Base-by-base conservation (phyloP, 2,329 filamentous ascomycete genomes). In the Exserohilum turcica region DNA sequence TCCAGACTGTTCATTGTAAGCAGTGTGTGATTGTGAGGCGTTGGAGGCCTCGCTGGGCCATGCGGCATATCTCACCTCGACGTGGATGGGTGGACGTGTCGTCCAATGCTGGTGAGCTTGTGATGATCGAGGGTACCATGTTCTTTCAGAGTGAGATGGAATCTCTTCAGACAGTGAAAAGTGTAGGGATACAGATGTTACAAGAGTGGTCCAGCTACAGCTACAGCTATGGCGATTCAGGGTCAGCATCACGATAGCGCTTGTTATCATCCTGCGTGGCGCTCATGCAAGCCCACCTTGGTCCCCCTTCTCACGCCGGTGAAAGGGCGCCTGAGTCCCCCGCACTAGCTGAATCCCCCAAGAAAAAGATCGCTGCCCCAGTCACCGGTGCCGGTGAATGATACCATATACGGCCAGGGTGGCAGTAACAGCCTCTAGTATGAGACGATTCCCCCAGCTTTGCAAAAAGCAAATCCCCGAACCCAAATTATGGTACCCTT, bases 1-100 rank as follows among this genome's bases (percentile, higher is more conserved):
- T 91, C 90, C 90, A 96, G 72, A 93, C 90, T 90, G 43, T 32
- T 7, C 9, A 8, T 42, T 42, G 38, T 42, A 18, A 42, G 38
- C 15, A 29, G 1, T 6, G 15, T 42, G 24, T 10, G 12, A 15
- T 42, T 9, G 18, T 21, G 15, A 19, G 16, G 24, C 10, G 21
- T 27, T 18, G 9, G 2, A 10, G 10, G 8, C 5, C 27, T 42
- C 3, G n/a, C 27, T 5, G 18, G 38, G 38, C 8, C 7, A 9
- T 28, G 6, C 8, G 8, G 1, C 16, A 9, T 28, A n/a, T n/a
- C 38, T 42, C 15, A 42, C 38, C 38, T 31, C 38, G 38, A 29
- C n/a, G 15, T 42, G 38, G 38, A n/a, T 13, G 15, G 27, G 16
- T 3, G 10, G 35, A 12, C 5, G 35, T 21, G 15, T 29, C 24